Base-by-base conservation (phyloP, 176 grass and related monocot genomes). In the Carex kokanica region DNA sequence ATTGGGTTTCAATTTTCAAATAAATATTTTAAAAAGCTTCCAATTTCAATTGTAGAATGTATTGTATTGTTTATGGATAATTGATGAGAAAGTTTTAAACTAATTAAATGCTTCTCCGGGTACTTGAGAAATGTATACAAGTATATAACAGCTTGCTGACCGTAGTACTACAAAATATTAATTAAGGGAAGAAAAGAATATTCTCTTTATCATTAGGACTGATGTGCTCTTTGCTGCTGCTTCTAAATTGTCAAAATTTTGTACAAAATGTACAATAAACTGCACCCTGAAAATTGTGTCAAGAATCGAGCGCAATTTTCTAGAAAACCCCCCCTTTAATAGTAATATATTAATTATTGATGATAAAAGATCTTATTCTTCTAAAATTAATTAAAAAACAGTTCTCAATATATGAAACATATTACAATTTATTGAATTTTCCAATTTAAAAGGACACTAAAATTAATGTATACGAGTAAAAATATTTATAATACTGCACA, bases 11-110 rank as follows among this genome's bases (percentile, higher is more conserved):
- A 59, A 43, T 9, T 62, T 62, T 62, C 56, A 20, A 79, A 66
- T 21, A 63, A 63, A 60, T 36, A 61, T 82, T 5, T 82, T 60
- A 81, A 81, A 64, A 24, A 70, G 78, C 65, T 88, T 90, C 82
- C 86, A 86, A 78, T 45, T 87, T 57, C 60, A 10, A 41, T 59
- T 83, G 79, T 77, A 65, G 59, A 60, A 24, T 27, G 80, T 88
- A 56, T 54, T 49, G 72, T 13, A 31, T 54, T 24, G 72, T 14
- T 53, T 51, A 2, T 77, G 61, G 41, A 66, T 31, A 57, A 74
- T 69, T 49, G 3, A 64, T 12, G 24, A 31, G 61, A 64, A 64
- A 31, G 2, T 16, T 13, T 65, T 32, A 15, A 31, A 34, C 13
- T 65, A 4, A 32, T 1, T 64, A 4, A 6, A 20, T 32, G 2